Conservation (phyloP, 2,329 filamentous ascomycete species). For the Penicillium sclerotiorum region DNA sequence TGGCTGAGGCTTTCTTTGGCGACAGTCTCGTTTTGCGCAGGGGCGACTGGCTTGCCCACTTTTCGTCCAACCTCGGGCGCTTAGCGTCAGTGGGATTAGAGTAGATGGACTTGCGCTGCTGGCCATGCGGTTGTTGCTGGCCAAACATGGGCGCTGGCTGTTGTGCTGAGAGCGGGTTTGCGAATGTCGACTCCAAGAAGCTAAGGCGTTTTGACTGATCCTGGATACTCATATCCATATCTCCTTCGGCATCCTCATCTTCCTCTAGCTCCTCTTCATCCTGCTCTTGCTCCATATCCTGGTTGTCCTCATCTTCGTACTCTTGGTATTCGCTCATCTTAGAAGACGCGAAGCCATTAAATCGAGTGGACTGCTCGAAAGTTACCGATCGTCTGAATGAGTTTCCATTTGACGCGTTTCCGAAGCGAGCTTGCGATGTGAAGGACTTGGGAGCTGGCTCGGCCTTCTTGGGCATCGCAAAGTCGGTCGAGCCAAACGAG, state of each 20-base stretch:
- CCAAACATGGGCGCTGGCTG: slow-evolving; percentile 1
- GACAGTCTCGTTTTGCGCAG: slow-evolving; percentile 37
- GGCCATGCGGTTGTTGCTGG: background rate
- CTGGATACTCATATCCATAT: slow-evolving; percentile 30
- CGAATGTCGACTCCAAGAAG: slow-evolving; percentile 37
- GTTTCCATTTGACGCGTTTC: slow-evolving; percentile 28
- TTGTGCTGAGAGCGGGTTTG: slow-evolving; percentile 26
- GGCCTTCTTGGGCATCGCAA: slow-evolving; percentile 32
- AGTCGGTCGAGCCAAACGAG: slow-evolving; percentile 39
- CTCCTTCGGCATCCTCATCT: slow-evolving; percentile 43
- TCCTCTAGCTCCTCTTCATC: slow-evolving; percentile 44
- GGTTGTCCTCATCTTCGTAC: slow-evolving; percentile 41
- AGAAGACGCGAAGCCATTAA: slow-evolving; percentile 29
- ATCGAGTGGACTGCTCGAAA: slow-evolving; percentile 29
- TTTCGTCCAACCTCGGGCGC: slow-evolving; percentile 45
- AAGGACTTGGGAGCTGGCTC: slow-evolving; percentile 27
- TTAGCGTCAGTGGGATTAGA: slow-evolving; percentile 47
- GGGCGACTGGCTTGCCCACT: slow-evolving; percentile 39
- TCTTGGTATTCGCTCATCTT: slow-evolving; percentile 30
- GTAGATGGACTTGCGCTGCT: slow-evolving; percentile 42
- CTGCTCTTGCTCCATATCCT: slow-evolving; percentile 29
- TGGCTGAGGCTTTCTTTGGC: slow-evolving; percentile 61
- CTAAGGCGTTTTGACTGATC: slow-evolving; percentile 25
- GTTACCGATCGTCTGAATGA: slow-evolving; percentile 29
- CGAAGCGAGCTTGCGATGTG: slow-evolving; percentile 31